phyloP scores from a whole-genome alignment of 257 asterid species.

The Gentiana macrophylla region DNA sequence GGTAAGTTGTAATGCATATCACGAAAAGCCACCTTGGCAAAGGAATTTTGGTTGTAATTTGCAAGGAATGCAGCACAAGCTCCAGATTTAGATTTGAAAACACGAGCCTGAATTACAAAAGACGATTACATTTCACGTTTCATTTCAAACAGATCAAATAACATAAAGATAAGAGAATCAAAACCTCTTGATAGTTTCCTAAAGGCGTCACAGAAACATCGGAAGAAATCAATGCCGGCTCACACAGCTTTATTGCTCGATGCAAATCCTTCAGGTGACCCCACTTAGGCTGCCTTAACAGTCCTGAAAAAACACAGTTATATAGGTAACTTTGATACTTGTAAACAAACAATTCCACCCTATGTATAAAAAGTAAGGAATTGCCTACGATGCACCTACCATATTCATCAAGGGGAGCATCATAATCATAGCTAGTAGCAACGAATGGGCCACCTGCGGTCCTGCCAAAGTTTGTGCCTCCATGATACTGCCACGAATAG shows the following conservation, averaged over 20 bases:
- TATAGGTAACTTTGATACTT: too few species aligned
- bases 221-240: conserved; percentile 71
- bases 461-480: conserved; percentile 38
- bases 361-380: neutral
- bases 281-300: conserved; percentile 86
- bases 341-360: neutral
- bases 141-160: conserved; percentile 3
- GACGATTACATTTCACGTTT: neutral
- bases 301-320: conserved; percentile 32
- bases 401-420: conserved; percentile 37
- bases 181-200: conserved; percentile 89
- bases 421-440: conserved; percentile 38
- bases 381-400: conserved; percentile 11
- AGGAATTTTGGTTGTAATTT: conserved; percentile 55
- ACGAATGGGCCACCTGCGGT: conserved; percentile 38
- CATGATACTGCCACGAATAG: conserved; percentile 23
- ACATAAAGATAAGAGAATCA: conserved; percentile 10
- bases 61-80: conserved; percentile 89
- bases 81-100: conserved; percentile 57
- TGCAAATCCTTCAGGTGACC: conserved; percentile 96
- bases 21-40: conserved; percentile 55
- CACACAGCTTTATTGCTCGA: conserved; percentile 92
- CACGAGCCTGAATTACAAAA: conserved; percentile 57
- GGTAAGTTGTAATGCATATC: conserved; percentile 72
- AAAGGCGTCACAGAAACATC: conserved; percentile 56